A percentile compares a stretch with the other conserved stretches of the same genome.
Evolutionary conservation across 2,329 filamentous ascomycete species (phyloP).

Genomic region (Hypoxylon rubiginosum): DNA sequence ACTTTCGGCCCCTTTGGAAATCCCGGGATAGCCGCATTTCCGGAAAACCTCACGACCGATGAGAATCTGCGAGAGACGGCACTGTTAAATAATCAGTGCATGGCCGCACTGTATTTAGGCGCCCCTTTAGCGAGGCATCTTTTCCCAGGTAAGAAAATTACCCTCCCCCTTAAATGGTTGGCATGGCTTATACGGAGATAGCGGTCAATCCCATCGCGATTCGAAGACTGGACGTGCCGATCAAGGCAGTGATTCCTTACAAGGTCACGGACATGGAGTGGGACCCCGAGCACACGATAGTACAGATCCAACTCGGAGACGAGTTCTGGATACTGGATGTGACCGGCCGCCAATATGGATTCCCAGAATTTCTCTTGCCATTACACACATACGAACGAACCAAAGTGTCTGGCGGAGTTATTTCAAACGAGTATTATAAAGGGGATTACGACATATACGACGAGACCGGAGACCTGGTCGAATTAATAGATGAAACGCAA

Average conservation of each 20-base stretch:
- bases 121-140: constrained; percentile 3
- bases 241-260: background rate
- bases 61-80: constrained; percentile 7
- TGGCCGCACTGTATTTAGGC: background rate
- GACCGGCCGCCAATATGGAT: constrained; percentile 33
- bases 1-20: background rate
- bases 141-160: constrained; percentile 17
- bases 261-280: background rate
- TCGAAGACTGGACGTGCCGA: background rate
- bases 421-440: background rate
- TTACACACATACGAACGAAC: constrained; percentile 6
- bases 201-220: background rate
- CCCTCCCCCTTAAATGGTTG: background rate
- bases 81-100: constrained; percentile 10
- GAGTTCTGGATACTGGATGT: constrained; percentile 34
- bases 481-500: no score
- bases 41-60: background rate
- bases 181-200: constrained; percentile 6
- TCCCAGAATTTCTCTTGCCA: constrained; percentile 10
- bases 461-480: background rate
- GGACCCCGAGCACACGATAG: background rate
- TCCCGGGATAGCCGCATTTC: constrained; percentile 12
- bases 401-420: background rate
- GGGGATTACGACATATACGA: background rate
- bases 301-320: background rate